Base-by-base conservation (phyloP, 2,329 filamentous ascomycete genomes). In the Albifimbria verrucaria region DNA sequence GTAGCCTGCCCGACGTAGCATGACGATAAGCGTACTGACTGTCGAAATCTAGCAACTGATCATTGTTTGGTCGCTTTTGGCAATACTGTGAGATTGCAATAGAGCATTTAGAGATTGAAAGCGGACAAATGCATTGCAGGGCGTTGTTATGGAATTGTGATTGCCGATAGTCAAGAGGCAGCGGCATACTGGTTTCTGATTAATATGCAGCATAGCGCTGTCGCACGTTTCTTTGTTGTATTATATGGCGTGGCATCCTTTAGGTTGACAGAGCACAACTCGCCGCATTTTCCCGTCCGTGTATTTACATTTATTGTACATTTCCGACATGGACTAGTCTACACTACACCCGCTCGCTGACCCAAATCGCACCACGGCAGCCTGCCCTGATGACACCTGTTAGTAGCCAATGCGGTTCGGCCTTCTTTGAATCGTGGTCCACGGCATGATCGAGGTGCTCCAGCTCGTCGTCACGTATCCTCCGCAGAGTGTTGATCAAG, bases 401-500 rank as follows among this genome's bases (percentile, higher is more conserved):
- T 57, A 99, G 76, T 52, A 96, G 73, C 77, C 93, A 92, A 70
- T 97, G 93, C 25, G 93, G 92, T 69, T 87, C 83, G 6, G 94
- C 94, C 72, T 92, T 85, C 71, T 94, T 91, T 3, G 92, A 88
- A 73, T 97, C 93, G 65, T 97, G 88, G 68, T 94, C 88, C 20
- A 99, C 88, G 0, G 94, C 94, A 74, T 96, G 89, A 69, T 99
- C 94, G 59, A 99, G 74, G 76, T 99, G 94, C 77, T 99, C 94
- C 53, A 99, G 74, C 74, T 99, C 94, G 74, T 99, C 94, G 67
- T 99, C 94, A 22, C 94, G 79, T 65, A 97, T 97, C 64, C 87
- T 78, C 63, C 92, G 82, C 59, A 97, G 79, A 23, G 89, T 90
- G 32, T 74, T 69, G 36, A 96, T 77, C 64, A 99, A 75, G 18